Base-by-base conservation (phyloP, 148 eudicot genomes). In the Dysphania ambrosioides region DNA sequence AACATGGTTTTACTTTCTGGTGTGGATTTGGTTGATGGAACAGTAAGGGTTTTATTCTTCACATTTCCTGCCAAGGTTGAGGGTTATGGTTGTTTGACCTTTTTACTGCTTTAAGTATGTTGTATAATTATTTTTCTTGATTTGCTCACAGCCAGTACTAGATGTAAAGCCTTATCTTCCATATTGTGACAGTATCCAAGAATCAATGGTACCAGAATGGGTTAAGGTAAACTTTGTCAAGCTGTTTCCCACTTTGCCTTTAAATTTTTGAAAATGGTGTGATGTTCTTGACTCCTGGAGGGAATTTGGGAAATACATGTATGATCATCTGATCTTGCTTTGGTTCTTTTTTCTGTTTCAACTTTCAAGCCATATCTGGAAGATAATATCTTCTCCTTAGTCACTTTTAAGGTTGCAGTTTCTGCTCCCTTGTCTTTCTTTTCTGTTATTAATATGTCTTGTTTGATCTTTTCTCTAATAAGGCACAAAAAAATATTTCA, bases 91-190 rank as follows among this genome's bases (percentile, higher is more conserved):
- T 30, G 24, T 49, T 24, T 47, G 59, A 47, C 8, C 30, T 18
- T 12, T 66, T 32, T n/a, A 58, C 62, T 44, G 24, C 34, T 74
- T 74, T 38, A 44, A 61, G 79, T 55, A 36, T 55, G 66, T 55
- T 55, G 51, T 47, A 16, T 56, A 42, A 21, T 31, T 32, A 4
- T 27, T 12, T 0, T 32, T 63, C 56, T 42, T 30, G 53, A 55
- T 27, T 38, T 63, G 21, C 56, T 18, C 36, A 78, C 88, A 94
- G 98, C 98, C 98, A 69, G 92, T 95, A 55, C 81, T 95, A 81
- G 98, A 95, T 82, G 82, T 92, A 81, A 95, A 95, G 82, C 98
- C 98, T 31, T 95, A 92, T 86, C 86, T 95, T 72, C 92, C 98
- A 29, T 92, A 90, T 74, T 87, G 93, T 86, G 98, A 95, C 82